Evolutionary conservation across 2,329 filamentous ascomycete genomes (phyloP), one percentile per base, ranked within the genome.

Genomic region (Cordyceps pruinosa): DNA sequence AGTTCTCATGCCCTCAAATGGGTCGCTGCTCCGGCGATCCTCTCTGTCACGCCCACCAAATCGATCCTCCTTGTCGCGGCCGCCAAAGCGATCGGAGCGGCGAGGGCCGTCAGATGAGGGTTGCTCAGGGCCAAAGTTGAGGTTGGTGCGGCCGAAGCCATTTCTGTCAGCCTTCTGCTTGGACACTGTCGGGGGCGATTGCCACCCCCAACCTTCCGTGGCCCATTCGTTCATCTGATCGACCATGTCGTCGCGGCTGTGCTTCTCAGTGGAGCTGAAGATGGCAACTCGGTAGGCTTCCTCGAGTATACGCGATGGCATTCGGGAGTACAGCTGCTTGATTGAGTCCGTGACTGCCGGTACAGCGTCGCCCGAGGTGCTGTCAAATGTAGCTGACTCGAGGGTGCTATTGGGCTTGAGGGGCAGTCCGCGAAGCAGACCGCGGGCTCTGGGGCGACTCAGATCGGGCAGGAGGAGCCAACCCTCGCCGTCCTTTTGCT

Each of bases 401-500:
- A 90, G 68, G 0, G 73, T 73, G 5, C 70, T 66, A 62, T 83
- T 81, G 7, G 76, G 75, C 65, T 83, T 71, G 62, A 90, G 76
- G 15, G 86, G 85, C 15, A 91, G 75, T 4, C 78, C 77, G 5
- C 70, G 68, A 54, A 92, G 77, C 48, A 81, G 73, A 10, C 66
- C 64, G 45, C 80, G 75, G 3, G 82, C 75, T 45, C 73, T 69
- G 0, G 61, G 19, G 7, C 78, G 68, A 63, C 89, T 85, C 15
- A 76, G 66, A 12, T 81, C 70, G 1, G 82, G 75, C 2, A 90
- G 61, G 47, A 93, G 70, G 34, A 92, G 70, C 78, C 82, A 90
- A 57, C 86, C 88, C 66, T 89, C 77, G 45, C 89, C 89, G 63
- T 83, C 77, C 69, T 89, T 88, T 60, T 85, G 83, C 28, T 88